Base-by-base conservation (phyloP, 2,329 filamentous ascomycete species). In the Claviceps sp. region DNA sequence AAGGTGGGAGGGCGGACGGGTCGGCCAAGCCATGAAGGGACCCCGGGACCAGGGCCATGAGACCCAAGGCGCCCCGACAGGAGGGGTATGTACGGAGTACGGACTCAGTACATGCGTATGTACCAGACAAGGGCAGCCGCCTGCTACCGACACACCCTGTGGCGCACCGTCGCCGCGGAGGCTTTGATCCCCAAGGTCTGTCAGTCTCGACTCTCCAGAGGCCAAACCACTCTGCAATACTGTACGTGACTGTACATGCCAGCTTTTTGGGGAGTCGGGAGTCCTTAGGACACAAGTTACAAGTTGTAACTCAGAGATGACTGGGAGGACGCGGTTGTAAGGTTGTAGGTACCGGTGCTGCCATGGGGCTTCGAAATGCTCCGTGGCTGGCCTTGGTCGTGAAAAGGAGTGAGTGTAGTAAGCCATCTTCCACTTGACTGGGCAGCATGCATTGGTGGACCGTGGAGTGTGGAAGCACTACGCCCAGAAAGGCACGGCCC, bases 11-110 rank as follows among this genome's bases (percentile, higher is more conserved):
- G 52, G 46, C 52, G 34, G 42, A 26, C 48, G 49, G 49, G 46
- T 45, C 34, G 49, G 41, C 52, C 52, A 53, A 38, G 52, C 34
- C 52, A 43, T 49, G 43, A 22, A 44, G 22, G 41, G 44, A 49
- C 48, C 52, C 52, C 48, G 43, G 52, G 49, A 47, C 49, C 34
- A 51, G 49, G 42, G 13, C 43, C 42, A 51, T 51, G 49, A 46
- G 43, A 47, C 49, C 49, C 43, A 47, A 44, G 47, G 34, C n/a
- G 36, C 49, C 40, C 49, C 42, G 42, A 46, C 49, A 51, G 49
- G 49, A 46, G 42, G 42, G 26, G 37, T 40, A n/a, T 14, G 14
- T 40, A 40, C 18, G 18, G 18, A 11, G 36, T 26, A n/a, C n/a
- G n/a, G n/a, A n/a, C n/a, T n/a, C n/a, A n/a, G n/a, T n/a, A 26